These are phyloP conservation scores for Dictyostelium intermedium DNA, from an alignment of 78 protist genomes.

Conservation along the genomic window DNA sequence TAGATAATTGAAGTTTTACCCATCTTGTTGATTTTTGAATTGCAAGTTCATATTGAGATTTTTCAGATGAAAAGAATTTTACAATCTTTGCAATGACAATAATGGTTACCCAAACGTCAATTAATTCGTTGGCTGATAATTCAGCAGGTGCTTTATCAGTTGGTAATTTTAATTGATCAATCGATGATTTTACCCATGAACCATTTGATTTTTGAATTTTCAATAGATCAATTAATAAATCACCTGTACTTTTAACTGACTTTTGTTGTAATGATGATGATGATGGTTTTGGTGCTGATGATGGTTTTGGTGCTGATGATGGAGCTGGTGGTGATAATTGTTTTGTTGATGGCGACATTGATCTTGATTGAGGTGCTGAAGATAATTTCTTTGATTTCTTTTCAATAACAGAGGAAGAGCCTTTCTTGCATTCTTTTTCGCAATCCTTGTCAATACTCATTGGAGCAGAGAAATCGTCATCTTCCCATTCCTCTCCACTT, in stretches of 20 bases:
- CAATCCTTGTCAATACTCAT: background rate
- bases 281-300: background rate
- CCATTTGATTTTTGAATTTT: constrained; percentile 56
- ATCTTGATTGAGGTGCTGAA: background rate
- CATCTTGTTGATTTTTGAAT: constrained; percentile 40
- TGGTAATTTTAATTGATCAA: background rate
- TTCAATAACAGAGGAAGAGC: background rate
- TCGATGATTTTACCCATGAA: background rate
- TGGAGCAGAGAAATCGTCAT: background rate
- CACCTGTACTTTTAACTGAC: background rate
- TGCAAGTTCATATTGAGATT: constrained; percentile 27
- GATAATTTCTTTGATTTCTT: background rate
- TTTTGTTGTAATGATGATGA: background rate
- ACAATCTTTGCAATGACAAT: constrained; percentile 15
- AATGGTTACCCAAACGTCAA: constrained; percentile 20
- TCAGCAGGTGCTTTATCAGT: background rate
- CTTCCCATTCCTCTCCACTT: background rate
- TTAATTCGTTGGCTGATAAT: background rate
- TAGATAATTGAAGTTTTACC: constrained; percentile 26
- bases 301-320: background rate
- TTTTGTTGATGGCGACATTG: background rate
- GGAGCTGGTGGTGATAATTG: background rate
- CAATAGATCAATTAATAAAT: constrained; percentile 9
- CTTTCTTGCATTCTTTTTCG: background rate
- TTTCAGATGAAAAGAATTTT: background rate